Evolutionary conservation across 2,329 filamentous ascomycete species (phyloP).

Genomic region (Aureobasidium leucospermi): DNA sequence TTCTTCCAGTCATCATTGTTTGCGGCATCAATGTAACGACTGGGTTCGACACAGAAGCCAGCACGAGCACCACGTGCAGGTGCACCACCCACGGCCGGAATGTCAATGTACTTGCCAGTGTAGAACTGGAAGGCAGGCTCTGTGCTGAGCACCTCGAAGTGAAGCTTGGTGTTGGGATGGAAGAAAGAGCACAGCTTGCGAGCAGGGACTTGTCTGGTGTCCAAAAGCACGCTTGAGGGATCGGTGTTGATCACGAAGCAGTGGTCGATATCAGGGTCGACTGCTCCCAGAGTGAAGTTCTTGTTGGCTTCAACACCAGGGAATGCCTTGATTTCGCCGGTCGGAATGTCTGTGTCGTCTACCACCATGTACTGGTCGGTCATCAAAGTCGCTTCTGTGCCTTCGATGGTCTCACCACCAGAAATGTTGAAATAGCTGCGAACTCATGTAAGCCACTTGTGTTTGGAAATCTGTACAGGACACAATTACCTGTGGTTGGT

Average conservation of each 20-base stretch:
- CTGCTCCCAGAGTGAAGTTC: slow-evolving; percentile 63
- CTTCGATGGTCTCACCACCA: slow-evolving; percentile 52
- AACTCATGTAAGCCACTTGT: not conserved
- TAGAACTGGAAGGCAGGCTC: slow-evolving; percentile 98
- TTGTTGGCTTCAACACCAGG: slow-evolving; percentile 57
- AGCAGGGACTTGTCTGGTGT: slow-evolving; percentile 51
- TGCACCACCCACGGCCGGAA: slow-evolving; percentile 51
- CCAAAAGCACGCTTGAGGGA: slow-evolving; percentile 43
- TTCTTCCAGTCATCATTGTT: slow-evolving; percentile 74
- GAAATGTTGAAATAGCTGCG: slow-evolving; percentile 62
- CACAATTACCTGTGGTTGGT: slow-evolving; percentile 73
- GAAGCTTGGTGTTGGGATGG: slow-evolving; percentile 66
- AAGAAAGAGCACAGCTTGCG: slow-evolving; percentile 62
- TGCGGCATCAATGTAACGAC: slow-evolving; percentile 79
- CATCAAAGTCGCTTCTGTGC: slow-evolving; percentile 52
- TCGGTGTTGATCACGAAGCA: slow-evolving; percentile 74
- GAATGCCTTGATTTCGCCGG: slow-evolving; percentile 56
- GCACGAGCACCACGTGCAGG: slow-evolving; percentile 60
- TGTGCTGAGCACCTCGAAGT: slow-evolving; percentile 82
- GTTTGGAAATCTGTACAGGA: too few species aligned
- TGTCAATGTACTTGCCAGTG: slow-evolving; percentile 76
- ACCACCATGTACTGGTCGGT: slow-evolving; percentile 65
- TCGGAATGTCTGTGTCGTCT: slow-evolving; percentile 67
- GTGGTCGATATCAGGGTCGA: slow-evolving; percentile 74
- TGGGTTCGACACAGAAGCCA: slow-evolving; percentile 89